Percentiles rank a stretch among this genome's conserved stretches.
Evolutionary conservation across 805 yeast genomes (phyloP).

Genomic region (Spathaspora arborariae): DNA sequence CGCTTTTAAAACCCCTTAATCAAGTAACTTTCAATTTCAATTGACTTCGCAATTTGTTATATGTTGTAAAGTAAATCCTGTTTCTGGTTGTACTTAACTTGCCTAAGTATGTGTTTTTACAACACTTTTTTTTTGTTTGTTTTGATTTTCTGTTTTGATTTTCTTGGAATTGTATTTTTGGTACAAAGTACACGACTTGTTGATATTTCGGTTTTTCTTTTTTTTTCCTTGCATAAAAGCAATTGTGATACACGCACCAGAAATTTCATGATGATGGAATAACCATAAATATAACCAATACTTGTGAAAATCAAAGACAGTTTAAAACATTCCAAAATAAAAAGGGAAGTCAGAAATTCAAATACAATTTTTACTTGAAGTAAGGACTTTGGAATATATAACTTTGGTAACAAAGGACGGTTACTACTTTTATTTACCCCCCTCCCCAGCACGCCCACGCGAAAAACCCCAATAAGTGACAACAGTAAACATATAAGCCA

Average conservation of each 20-base stretch:
- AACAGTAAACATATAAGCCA: neutral
- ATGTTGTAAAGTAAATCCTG: neutral
- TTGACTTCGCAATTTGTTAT: neutral
- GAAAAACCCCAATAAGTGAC: neutral
- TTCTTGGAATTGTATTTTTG: neutral
- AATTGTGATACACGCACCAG: neutral
- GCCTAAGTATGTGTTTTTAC: neutral
- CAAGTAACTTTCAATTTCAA: neutral
- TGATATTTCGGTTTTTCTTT: neutral
- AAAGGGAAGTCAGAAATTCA: neutral
- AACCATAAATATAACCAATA: neutral
- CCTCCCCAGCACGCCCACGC: neutral
- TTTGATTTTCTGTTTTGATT: neutral
- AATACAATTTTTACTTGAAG: too few relatives aligned
- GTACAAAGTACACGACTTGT: neutral
- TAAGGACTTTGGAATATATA: too few relatives aligned
- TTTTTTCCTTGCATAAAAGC: neutral
- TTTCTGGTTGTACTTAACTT: neutral
- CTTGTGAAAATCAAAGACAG: neutral
- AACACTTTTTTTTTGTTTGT: neutral
- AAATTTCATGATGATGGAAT: neutral
- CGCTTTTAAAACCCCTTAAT: neutral
- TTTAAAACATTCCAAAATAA: neutral
- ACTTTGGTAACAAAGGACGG: too few relatives aligned
- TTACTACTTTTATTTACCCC: too few relatives aligned